These are phyloP conservation scores for Erysimum cheiri DNA, from an alignment of 441 rosid genomes.

Conservation along the genomic window DNA sequence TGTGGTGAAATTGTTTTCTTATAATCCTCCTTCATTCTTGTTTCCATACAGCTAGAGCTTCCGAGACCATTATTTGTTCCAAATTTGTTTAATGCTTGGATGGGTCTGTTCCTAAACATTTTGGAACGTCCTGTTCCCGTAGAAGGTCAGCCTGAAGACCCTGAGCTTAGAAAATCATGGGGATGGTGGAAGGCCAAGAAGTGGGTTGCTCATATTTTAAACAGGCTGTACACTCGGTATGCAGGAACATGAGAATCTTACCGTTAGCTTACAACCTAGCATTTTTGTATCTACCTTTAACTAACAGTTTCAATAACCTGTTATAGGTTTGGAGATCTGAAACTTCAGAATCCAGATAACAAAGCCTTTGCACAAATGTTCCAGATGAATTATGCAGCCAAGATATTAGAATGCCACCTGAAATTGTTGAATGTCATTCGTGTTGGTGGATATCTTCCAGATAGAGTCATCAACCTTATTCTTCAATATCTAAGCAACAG, in stretches of 20 bases:
- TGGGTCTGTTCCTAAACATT: constrained; percentile 85
- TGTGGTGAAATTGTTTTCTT: not conserved
- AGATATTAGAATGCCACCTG: constrained; percentile 92
- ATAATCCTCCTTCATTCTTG: constrained; percentile 29
- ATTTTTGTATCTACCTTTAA: constrained; percentile 20
- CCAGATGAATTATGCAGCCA: constrained; percentile 92
- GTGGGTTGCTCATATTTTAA: constrained; percentile 95
- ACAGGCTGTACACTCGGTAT: constrained; percentile 92
- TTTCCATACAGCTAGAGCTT: constrained; percentile 80
- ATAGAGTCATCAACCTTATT: constrained; percentile 91
- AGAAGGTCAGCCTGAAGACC: constrained; percentile 94
- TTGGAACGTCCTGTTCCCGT: constrained; percentile 90
- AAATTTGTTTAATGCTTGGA: constrained; percentile 92
- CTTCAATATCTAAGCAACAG: constrained; percentile 97
- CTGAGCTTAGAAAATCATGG: constrained; percentile 94
- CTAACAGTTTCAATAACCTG: constrained; percentile 9
- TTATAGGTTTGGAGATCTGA: constrained; percentile 93
- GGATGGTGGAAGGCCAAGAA: constrained; percentile 99
- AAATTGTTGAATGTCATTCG: constrained; percentile 80
- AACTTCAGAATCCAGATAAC: constrained; percentile 89
- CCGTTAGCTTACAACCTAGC: constrained; percentile 18
- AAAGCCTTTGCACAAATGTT: constrained; percentile 91
- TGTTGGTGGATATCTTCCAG: constrained; percentile 92
- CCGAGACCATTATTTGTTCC: constrained; percentile 90
- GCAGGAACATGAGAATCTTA: constrained; percentile 16